Conservation (phyloP, 495 filamentous ascomycete genomes). For the Penicillium psychrofluorescens region DNA sequence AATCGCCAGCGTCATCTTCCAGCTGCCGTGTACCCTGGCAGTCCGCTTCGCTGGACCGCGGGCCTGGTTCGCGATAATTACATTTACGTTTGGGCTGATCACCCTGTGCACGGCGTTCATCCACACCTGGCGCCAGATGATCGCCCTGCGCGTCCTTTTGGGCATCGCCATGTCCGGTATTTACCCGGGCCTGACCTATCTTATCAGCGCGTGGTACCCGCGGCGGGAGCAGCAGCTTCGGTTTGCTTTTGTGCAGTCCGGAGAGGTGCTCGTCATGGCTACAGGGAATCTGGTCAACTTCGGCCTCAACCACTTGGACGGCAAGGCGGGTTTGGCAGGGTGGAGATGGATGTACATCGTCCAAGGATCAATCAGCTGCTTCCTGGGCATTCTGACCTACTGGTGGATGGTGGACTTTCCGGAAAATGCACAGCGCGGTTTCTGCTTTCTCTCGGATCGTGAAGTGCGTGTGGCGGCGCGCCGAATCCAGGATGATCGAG, state of each 20-base stretch:
- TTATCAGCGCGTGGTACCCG: conserved; percentile 70
- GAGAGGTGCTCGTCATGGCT: conserved; percentile 59
- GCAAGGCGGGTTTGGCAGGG: conserved; percentile 51
- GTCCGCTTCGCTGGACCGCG: conserved; percentile 63
- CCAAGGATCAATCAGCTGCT: conserved; percentile 56
- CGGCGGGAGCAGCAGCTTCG: conserved; percentile 66
- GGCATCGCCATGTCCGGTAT: conserved; percentile 63
- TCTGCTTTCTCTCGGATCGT: conserved; percentile 52
- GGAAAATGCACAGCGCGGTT: conserved; percentile 54
- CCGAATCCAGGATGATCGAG: conserved; percentile 56
- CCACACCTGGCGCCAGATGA: conserved; percentile 66
- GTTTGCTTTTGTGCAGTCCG: conserved; percentile 66
- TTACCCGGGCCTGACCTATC: conserved; percentile 63
- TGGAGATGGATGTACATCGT: conserved; percentile 78
- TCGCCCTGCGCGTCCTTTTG: conserved; percentile 61
- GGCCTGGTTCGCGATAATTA: conserved; percentile 60
- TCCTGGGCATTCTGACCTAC: conserved; percentile 62
- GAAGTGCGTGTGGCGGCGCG: conserved; percentile 51
- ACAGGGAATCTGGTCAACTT: conserved; percentile 69
- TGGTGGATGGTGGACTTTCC: conserved; percentile 82
- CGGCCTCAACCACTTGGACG: conserved; percentile 58
- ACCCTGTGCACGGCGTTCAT: conserved; percentile 65
- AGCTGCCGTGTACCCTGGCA: conserved; percentile 66
- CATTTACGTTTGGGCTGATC: conserved; percentile 62
- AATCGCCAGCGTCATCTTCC: conserved; percentile 64